Base-by-base conservation (phyloP, 805 yeast species). In the Metschnikowia dekortorum region DNA sequence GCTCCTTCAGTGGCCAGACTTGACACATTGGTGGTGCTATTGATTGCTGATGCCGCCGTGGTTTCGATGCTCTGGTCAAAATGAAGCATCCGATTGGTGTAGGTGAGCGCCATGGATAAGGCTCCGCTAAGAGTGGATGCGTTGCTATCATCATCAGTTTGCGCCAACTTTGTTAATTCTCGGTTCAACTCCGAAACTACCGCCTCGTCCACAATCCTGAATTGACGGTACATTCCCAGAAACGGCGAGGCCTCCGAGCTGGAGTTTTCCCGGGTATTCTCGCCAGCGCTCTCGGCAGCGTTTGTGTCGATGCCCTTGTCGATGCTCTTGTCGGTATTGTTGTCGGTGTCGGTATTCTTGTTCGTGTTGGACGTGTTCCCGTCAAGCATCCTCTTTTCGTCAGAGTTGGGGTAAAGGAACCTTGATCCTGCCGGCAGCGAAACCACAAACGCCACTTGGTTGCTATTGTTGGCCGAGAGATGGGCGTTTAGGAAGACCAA, bases 401-500 rank as follows among this genome's bases (percentile, higher is more conserved):
- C 51, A 49, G 26, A 46, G 48, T 65, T 68, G 3, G 98, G 98
- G 61, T 83, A 89, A 22, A 92, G 62, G 56, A 86, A 80, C 55
- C 73, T 71, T 0, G 95, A 83, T 0, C 92, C 89, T 11, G 70
- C 67, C 1, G 89, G 79, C 56, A 89, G 86, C 18, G 89, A 84
- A 1, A 89, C 86, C 37, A 91, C 79, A 13, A 92, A 80, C 2
- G 94, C 86, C 8, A 92, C 95, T 61, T 81, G 81, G 65, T 94
- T 94, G 35, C 90, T 82, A 57, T 87, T 87, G 66, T 88, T 88
- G 46, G 89, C 74, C 0, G 98, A 84, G 43, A 94, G 65, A 65
- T 94, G 99, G 1, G 96, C 90, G 65, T 94, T 94, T 46, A 91
- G 65, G 60, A 86, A 83, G 26, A 94, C 89, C 32, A 89, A 67